Evolutionary conservation across 2,329 filamentous ascomycete genomes (phyloP).

Genomic region (Calonectria naviculata): DNA sequence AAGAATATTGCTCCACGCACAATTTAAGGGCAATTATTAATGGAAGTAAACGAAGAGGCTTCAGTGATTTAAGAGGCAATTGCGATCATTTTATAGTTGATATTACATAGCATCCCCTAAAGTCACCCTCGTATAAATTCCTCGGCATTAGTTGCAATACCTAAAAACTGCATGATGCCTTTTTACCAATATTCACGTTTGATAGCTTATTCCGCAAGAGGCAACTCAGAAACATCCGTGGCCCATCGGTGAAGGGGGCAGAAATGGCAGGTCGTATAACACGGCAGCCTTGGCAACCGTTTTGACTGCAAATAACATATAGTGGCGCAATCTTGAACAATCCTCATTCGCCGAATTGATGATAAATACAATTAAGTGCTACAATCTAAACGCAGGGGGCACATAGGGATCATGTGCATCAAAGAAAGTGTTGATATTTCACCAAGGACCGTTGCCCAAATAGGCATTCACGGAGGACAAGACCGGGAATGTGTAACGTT

Average conservation of each 20-base stretch:
- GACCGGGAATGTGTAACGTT: neutral
- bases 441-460: conserved; percentile 9
- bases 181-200: neutral
- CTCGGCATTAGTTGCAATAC: neutral
- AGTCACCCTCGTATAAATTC: neutral
- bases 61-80: neutral
- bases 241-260: conserved; percentile 28
- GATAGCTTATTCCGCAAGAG: conserved; percentile 17
- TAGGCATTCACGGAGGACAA: conserved; percentile 16
- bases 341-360: conserved; percentile 23
- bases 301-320: conserved; percentile 24
- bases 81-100: neutral
- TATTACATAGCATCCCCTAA: conserved; percentile 19
- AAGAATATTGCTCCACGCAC: neutral
- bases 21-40: neutral
- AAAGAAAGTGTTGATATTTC: neutral
- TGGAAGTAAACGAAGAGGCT: neutral
- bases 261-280: conserved; percentile 38
- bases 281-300: conserved; percentile 30
- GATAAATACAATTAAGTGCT: conserved; percentile 6
- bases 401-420: conserved; percentile 2
- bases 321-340: conserved; percentile 14
- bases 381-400: neutral
- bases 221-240: conserved; percentile 15
- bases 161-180: conserved; percentile 12